Evolutionary conservation across 345 rosid genomes (phyloP).

Genomic region (Populus euphratica): DNA sequence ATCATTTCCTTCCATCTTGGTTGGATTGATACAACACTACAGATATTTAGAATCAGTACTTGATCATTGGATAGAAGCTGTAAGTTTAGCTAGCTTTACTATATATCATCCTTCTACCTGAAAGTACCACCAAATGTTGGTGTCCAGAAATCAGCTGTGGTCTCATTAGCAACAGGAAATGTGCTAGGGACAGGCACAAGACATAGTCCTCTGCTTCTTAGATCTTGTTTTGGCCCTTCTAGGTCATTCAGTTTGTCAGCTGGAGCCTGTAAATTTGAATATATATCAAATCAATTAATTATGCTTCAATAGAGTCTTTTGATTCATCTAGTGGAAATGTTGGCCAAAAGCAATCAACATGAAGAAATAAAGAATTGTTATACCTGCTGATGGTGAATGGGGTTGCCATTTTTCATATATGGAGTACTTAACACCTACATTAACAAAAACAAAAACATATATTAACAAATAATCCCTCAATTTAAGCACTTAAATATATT

Average conservation of each 20-base stretch:
- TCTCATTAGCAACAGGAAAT: slow-evolving; percentile 31
- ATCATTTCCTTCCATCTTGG: slow-evolving; percentile 1
- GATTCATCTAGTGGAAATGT: neutral
- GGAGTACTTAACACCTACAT: slow-evolving; percentile 27
- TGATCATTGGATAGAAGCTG: neutral
- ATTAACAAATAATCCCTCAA: neutral
- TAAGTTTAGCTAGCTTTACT: neutral
- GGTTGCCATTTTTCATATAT: slow-evolving; percentile 24
- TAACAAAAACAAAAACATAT: neutral
- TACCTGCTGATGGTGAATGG: slow-evolving; percentile 24
- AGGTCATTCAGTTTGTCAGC: slow-evolving; percentile 3
- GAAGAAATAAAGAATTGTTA: neutral
- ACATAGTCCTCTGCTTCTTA: slow-evolving; percentile 31
- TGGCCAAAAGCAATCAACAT: neutral
- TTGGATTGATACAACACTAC: neutral
- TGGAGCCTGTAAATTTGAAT: neutral
- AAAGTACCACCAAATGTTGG: slow-evolving; percentile 30
- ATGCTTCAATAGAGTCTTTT: neutral
- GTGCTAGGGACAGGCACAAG: slow-evolving; percentile 31
- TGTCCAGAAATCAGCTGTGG: slow-evolving; percentile 30
- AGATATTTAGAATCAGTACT: neutral
- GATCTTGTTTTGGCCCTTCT: slow-evolving; percentile 16
- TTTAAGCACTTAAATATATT: neutral
- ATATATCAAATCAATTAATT: neutral
- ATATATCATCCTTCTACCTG: slow-evolving; percentile 15